A percentile compares a stretch with the other conserved stretches of the same genome.
phyloP scores from a whole-genome alignment of 129 eudicot genomes.

The Pulicaria dysenterica region DNA sequence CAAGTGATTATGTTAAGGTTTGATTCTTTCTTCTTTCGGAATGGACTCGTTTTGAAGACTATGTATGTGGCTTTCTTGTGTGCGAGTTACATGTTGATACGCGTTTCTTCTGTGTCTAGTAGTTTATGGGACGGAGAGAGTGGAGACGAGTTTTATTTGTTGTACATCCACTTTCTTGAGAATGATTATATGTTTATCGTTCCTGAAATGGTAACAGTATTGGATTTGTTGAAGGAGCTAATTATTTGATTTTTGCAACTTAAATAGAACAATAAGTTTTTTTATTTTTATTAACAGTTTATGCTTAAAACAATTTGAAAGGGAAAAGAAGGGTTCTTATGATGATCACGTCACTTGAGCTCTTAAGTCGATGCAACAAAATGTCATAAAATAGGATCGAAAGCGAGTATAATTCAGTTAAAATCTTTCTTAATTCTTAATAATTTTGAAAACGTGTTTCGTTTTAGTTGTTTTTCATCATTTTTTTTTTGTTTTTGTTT shows the following conservation, averaged over 20 bases:
- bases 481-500: too few species aligned
- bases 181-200: not conserved
- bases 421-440: too few species aligned
- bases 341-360: too few species aligned
- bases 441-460: too few species aligned
- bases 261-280: too few species aligned
- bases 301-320: too few species aligned
- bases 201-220: constrained; percentile 11
- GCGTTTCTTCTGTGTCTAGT: constrained; percentile 16
- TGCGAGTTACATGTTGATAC: not conserved
- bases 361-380: too few species aligned
- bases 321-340: too few species aligned
- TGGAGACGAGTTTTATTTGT: not conserved
- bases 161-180: not conserved
- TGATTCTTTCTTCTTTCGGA: not conserved
- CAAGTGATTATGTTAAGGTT: constrained; percentile 22
- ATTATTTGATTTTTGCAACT: not conserved
- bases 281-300: too few species aligned
- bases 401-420: too few species aligned
- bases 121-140: constrained; percentile 1
- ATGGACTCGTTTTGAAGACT: not conserved
- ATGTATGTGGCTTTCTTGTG: not conserved
- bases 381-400: too few species aligned
- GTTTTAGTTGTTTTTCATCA: too few species aligned
- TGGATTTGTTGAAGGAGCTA: not conserved